Percentiles rank a stretch among this genome's conserved stretches.
These are phyloP conservation scores for Diospyros lotus DNA, from an alignment of 148 eudicot species.

Conservation along the genomic window DNA sequence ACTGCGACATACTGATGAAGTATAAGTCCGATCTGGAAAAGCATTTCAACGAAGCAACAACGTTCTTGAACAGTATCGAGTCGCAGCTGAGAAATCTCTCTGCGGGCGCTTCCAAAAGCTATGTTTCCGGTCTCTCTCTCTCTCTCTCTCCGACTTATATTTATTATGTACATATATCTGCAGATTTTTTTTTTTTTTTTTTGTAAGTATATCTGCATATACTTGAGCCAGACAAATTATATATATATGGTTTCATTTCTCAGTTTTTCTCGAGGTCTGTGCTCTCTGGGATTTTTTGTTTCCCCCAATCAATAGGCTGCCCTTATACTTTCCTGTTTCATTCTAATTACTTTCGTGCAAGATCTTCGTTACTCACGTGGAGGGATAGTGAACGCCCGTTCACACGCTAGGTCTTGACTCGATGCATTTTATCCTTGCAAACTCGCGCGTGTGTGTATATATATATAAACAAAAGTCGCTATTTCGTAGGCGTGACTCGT, in stretches of 20 bases:
- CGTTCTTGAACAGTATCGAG: conserved; percentile 59
- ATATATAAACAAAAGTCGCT: too few species aligned
- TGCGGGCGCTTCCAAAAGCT: conserved; percentile 32
- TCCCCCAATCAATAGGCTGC: not conserved
- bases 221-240: not conserved
- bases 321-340: not conserved
- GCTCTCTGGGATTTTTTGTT: conserved; percentile 1
- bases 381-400: not conserved
- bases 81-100: conserved; percentile 62
- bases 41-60: conserved; percentile 76
- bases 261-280: conserved; percentile 8
- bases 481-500: too few species aligned
- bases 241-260: not conserved
- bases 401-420: not conserved
- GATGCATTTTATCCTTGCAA: not conserved
- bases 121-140: conserved; percentile 18
- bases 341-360: not conserved
- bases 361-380: conserved; percentile 9
- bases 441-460: not conserved
- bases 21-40: conserved; percentile 67
- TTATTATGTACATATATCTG: too few species aligned
- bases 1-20: conserved; percentile 55
- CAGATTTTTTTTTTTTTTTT: not conserved
- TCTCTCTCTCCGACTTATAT: conserved; percentile 1
- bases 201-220: not conserved